phyloP scores from a whole-genome alignment of 305 asterid genomes.

The Fraxinus platypoda region DNA sequence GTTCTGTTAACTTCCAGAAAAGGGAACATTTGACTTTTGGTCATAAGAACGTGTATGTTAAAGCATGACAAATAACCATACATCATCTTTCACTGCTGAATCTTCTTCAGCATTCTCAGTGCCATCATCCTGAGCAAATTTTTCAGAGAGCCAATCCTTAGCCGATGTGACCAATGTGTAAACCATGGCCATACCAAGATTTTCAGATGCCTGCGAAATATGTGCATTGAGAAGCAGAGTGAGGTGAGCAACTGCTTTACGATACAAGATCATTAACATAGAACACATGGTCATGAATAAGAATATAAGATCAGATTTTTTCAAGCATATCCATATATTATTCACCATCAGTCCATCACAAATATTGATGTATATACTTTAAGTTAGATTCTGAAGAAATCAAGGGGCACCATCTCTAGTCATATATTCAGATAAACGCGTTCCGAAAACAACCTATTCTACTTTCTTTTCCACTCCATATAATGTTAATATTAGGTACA shows the following conservation, averaged over 20 bases:
- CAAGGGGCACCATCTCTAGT: not conserved
- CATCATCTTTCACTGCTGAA: constrained; percentile 79
- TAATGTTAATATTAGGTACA: not conserved
- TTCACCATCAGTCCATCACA: not conserved
- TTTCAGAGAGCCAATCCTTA: constrained; percentile 95
- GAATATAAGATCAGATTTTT: constrained; percentile 6
- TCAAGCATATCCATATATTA: not conserved
- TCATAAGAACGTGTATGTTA: constrained; percentile 1
- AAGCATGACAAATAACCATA: constrained; percentile 21
- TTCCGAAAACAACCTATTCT: not conserved
- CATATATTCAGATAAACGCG: not conserved
- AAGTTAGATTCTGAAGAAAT: not conserved
- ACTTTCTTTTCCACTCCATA: not conserved
- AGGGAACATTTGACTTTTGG: not conserved
- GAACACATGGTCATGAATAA: constrained; percentile 14
- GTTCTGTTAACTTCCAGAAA: not conserved
- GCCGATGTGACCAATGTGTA: constrained; percentile 92
- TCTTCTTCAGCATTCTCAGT: constrained; percentile 52
- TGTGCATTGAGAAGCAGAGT: constrained; percentile 18
- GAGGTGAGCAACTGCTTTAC: constrained; percentile 6
- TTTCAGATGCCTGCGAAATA: constrained; percentile 66
- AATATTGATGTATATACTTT: not conserved
- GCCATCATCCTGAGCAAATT: constrained; percentile 67
- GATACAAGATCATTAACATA: constrained; percentile 6
- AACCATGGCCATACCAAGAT: constrained; percentile 98